phyloP scores from a whole-genome alignment of 1,139 yeast species.

The Protomyces gravidus region DNA sequence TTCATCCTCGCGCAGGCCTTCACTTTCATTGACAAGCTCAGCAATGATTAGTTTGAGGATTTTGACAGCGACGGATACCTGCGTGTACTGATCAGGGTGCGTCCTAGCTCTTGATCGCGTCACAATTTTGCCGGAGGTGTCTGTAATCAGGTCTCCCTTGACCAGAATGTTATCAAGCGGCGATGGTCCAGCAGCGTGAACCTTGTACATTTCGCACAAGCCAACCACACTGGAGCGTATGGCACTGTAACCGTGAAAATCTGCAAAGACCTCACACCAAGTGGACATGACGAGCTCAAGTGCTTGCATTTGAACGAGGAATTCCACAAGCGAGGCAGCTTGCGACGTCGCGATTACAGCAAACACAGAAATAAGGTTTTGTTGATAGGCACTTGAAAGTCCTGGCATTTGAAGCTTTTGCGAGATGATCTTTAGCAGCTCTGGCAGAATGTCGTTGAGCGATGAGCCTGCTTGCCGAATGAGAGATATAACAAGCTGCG shows the following conservation, averaged over 20 bases:
- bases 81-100: constrained; percentile 28
- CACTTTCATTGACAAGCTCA: constrained; percentile 25
- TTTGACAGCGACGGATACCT: constrained; percentile 21
- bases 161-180: constrained; percentile 22
- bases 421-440: constrained; percentile 21
- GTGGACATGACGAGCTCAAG: constrained; percentile 30
- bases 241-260: constrained; percentile 29
- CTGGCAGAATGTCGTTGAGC: constrained; percentile 24
- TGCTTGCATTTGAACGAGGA: constrained; percentile 22
- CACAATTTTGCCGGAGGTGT: constrained; percentile 28
- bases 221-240: constrained; percentile 30
- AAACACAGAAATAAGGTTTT: constrained; percentile 29
- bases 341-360: constrained; percentile 29
- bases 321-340: constrained; percentile 22
- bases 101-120: constrained; percentile 30
- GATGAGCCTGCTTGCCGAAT: constrained; percentile 21
- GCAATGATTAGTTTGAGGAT: constrained; percentile 27
- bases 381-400: constrained; percentile 24
- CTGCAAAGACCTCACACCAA: constrained; percentile 32
- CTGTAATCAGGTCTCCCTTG: constrained; percentile 30
- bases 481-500: constrained; percentile 28
- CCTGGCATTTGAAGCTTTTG: constrained; percentile 11
- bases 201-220: constrained; percentile 24
- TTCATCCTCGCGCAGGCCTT: constrained; percentile 16
- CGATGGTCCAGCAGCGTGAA: constrained; percentile 4